Evolutionary conservation across 1,139 yeast species (phyloP), one percentile per base, ranked within the genome.

Genomic region (Petasospora fabianii): DNA sequence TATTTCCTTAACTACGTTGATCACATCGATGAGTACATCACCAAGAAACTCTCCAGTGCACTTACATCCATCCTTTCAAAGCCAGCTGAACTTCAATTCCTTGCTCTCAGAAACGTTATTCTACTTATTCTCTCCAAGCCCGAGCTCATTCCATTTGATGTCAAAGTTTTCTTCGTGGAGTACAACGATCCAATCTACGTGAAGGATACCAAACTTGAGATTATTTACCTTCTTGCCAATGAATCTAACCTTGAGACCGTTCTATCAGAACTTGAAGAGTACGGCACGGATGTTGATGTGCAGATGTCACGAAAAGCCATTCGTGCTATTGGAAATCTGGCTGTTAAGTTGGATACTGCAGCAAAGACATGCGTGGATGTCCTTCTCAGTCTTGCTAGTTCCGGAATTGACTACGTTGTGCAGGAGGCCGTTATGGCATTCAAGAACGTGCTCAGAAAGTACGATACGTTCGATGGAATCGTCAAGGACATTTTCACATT

Each of bases 161-260:
- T 83, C 20, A 77, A 79, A 42, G 76, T 80, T 64, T 86, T 90
- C 58, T 87, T 86, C 60, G 82, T 94, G 61, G 79, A 80, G 47
- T 85, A 77, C 53, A 83, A 84, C 55, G 97, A 90, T 58, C 94
- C 95, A 0, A 79, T 85, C 17, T 92, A 84, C 58, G 82, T 92
- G 55, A 87, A 88, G 59, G 94, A 88, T 52, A 85, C 97, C 9
- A 90, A 92, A 55, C 68, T 92, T 33, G 97, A 90, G 56, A 84
- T 92, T 41, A 78, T 90, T 21, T 87, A 84, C 54, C 65, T 87
- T 26, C 64, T 90, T 34, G 95, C 97, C 2, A 74, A 77, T 49
- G 81, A 77, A 41, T 49, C 59, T 3, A 87, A 84, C 48, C 71
- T 84, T 33, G 67, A 65, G 11, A 65, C 71, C 19, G 92, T 90